Evolutionary conservation across 768 basidiomycete genomes (phyloP), one percentile per base, ranked within the genome.

Genomic region (Cyclocybe aegerita): DNA sequence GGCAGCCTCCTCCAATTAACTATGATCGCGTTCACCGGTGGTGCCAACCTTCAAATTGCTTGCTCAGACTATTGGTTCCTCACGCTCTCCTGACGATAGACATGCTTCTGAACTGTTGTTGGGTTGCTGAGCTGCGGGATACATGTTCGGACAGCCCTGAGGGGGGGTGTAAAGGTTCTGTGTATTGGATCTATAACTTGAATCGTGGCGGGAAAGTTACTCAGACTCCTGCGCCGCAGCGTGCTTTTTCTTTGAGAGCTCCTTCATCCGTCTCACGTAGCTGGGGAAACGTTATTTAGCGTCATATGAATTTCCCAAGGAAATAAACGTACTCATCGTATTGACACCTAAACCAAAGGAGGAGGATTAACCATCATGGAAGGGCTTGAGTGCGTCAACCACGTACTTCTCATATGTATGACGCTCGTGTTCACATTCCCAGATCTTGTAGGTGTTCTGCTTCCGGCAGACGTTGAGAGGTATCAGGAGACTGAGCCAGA

Each of bases 371-470:
- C 31, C 23, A 39, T 53, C 1, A 48, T 31, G 35, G 37, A 4
- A 4, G 15, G n/a, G 32, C 15, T 34, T 23, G 11, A 36, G 9
- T 16, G 30, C 34, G 32, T 42, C 35, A 34, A 30, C n/a, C 12
- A 76, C 85, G 61, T 63, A 89, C 91, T 90, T 85, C 74, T 96
- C 92, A 63, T 96, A 90, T 32, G 76, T 75, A 65, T 92, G 88
- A 54, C 86, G 77, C 72, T 96, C 88, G 57, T 93, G 84, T 66
- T 93, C 89, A 67, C 93, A 96, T 57, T 94, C 86, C 93, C 93
- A 97, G n/a, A 90, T 86, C 61, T 90, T 68, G 67, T 93, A 97
- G 45, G 70, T 72, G 43, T 81, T 82, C 62, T 90, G 76, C 67
- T 81, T 85, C 59, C 93, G 83, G 69, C 93, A 97, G 55, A 84